phyloP scores from a whole-genome alignment of 1,284 basidiomycete genomes.

The Ustilago loliicola region DNA sequence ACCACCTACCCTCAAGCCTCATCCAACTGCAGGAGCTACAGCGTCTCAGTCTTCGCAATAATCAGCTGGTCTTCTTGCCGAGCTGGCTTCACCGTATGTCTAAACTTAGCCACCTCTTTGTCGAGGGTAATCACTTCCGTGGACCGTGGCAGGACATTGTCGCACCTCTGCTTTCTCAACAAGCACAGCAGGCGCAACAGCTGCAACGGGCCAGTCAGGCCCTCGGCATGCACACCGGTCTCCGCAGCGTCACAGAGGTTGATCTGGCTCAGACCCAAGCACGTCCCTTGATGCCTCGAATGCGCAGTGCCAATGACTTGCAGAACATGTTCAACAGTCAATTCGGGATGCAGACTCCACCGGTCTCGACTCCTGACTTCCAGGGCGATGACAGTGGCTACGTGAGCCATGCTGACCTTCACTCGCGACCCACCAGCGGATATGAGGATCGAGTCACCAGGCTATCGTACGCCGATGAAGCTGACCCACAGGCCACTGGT shows the following conservation, averaged over 20 bases:
- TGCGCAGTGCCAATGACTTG: conserved; percentile 50
- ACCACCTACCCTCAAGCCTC: conserved; percentile 75
- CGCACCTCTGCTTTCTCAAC: conserved; percentile 37
- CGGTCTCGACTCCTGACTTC: conserved; percentile 24
- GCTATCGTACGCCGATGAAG: conserved; percentile 13
- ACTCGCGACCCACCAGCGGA: conserved; percentile 18
- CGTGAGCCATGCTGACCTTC: conserved; percentile 16
- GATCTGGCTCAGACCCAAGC: conserved; percentile 2
- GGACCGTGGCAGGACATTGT: conserved; percentile 90
- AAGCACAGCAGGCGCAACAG: conserved; percentile 13
- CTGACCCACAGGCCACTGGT: conserved; percentile 10
- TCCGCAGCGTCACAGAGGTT: conserved; percentile 14
- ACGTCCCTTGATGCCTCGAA: conserved; percentile 30
- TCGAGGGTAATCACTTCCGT: conserved; percentile 94
- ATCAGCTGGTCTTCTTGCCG: conserved; percentile 88
- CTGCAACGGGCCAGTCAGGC: neutral
- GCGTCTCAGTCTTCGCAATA: conserved; percentile 87
- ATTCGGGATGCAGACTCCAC: conserved; percentile 16
- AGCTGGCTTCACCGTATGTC: conserved; percentile 90
- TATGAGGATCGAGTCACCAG: conserved; percentile 22
- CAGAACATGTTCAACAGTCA: conserved; percentile 23
- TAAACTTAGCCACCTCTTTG: conserved; percentile 84
- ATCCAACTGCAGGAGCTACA: conserved; percentile 77
- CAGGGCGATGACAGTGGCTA: conserved; percentile 31
- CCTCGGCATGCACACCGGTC: neutral